Evolutionary conservation across 2,329 filamentous ascomycete genomes (phyloP).

Genomic region (Fusarium oxysporum): DNA sequence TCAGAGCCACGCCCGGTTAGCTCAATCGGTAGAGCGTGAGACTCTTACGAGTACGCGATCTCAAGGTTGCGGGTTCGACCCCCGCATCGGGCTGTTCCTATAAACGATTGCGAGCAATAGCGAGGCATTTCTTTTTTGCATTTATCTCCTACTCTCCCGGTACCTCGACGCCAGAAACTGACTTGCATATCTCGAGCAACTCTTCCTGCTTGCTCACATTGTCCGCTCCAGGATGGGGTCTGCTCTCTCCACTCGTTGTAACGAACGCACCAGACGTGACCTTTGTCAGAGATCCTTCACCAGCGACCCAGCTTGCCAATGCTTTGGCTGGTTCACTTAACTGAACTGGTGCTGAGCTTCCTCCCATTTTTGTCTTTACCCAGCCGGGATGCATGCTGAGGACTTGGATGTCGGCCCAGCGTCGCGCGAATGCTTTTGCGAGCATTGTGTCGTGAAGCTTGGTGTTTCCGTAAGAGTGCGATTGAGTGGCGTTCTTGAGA

Average conservation of each 20-base stretch:
- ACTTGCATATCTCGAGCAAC: constrained; percentile 15
- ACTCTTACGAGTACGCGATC: constrained; percentile 66
- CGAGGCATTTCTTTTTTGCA: constrained; percentile 11
- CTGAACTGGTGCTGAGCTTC: constrained; percentile 19
- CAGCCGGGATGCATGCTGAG: constrained; percentile 38
- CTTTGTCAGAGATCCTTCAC: constrained; percentile 19
- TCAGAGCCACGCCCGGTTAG: constrained; percentile 50
- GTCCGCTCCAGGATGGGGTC: constrained; percentile 24
- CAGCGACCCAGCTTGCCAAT: constrained; percentile 27
- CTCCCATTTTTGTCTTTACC: constrained; percentile 40
- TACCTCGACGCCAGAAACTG: constrained; percentile 10
- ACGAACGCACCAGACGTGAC: constrained; percentile 25
- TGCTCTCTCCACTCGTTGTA: constrained; percentile 14
- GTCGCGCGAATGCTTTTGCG: constrained; percentile 31
- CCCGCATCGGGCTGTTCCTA: constrained; percentile 53
- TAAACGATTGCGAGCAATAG: constrained; percentile 29
- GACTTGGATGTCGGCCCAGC: constrained; percentile 28
- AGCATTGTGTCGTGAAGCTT: constrained; percentile 40
- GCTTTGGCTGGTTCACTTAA: constrained; percentile 16
- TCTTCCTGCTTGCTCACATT: constrained; percentile 33
- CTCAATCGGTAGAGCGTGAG: constrained; percentile 70
- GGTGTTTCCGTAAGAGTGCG: constrained; percentile 33
- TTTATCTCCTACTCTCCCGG: not conserved
- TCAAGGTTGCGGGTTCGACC: constrained; percentile 68
- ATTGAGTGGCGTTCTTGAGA: constrained; percentile 24